A percentile compares a stretch with the other conserved stretches of the same genome.
phyloP scores from a whole-genome alignment of 768 basidiomycete genomes.

The Lenzites betulinus region DNA sequence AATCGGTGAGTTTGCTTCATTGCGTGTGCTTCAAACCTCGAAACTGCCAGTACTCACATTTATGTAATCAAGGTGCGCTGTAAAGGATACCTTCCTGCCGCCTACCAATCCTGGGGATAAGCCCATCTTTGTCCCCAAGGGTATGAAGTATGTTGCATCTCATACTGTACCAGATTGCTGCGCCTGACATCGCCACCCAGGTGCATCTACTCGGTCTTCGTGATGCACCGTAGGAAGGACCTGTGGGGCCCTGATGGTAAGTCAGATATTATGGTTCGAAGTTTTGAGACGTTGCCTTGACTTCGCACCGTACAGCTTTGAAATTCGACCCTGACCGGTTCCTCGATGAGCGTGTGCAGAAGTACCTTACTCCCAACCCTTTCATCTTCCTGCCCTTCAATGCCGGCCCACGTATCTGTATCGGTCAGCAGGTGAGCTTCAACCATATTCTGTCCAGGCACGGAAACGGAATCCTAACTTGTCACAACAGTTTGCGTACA shows the following conservation, averaged over 20 bases:
- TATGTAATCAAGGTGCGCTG: constrained; percentile 13
- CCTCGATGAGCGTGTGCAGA: constrained; percentile 50
- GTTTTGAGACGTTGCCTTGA: neutral
- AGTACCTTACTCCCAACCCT: constrained; percentile 56
- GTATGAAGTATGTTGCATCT: constrained; percentile 2
- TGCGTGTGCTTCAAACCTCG: no score
- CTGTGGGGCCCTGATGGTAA: constrained; percentile 57
- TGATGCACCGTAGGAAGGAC: constrained; percentile 43
- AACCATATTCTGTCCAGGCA: neutral
- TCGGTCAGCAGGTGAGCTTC: constrained; percentile 38
- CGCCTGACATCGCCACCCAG: neutral
- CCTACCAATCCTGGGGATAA: constrained; percentile 22
- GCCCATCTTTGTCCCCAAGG: constrained; percentile 8
- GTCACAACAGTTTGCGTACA: constrained; percentile 48
- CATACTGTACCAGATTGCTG: neutral
- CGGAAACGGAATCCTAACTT: neutral
- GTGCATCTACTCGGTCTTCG: constrained; percentile 28
- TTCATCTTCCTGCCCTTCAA: constrained; percentile 47
- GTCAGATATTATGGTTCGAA: constrained; percentile 7
- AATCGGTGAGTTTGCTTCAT: neutral
- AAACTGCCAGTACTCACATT: neutral
- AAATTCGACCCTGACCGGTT: constrained; percentile 65
- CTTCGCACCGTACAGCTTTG: constrained; percentile 8
- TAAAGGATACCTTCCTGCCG: constrained; percentile 30
- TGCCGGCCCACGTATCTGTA: constrained; percentile 37